Base-by-base conservation (phyloP, 495 filamentous ascomycete species). In the Neurospora africana region DNA sequence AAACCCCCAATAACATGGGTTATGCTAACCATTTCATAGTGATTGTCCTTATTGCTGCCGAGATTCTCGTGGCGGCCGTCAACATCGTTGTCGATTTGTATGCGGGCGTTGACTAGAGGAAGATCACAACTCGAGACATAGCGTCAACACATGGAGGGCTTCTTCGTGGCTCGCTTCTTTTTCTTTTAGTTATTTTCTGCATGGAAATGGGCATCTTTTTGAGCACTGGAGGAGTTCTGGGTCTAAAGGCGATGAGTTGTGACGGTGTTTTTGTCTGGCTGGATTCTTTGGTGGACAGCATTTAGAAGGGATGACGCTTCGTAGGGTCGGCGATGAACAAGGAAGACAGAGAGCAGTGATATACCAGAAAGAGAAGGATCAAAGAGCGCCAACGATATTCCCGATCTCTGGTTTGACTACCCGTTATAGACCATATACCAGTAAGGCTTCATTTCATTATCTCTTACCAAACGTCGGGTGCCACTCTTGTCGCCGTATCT, bases 21-120 rank as follows among this genome's bases (percentile, higher is more conserved):
- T 17, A 44, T 40, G 21, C 65, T 74, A 43, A 71, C 69, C 19
- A 4, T 69, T 68, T n/a, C 8, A 38, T 53, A 92, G 94, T 99
- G 44, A 98, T 99, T 72, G 86, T 98, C 17, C 89, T 99, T 70
- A 98, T 99, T 77, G 95, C 93, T 13, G 94, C 94, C 1, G 95
- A 99, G 79, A 98, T 99, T 77, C 81, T 98, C 4, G 95, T 99
- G 19, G 95, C 96, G 1, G 91, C 90, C 15, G 91, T 98, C 71
- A 99, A 99, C 81, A 98, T 99, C 69, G 86, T 97, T 38, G 96
- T 99, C 13, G 95, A 99, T 84, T 78, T 99, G 70, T 94, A 94
- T 79, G 96, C 94, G 38, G 93, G 92, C 30, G 87, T 93, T 6
- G 91, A 92, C 69, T 92, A 83, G 53, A 65, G 9, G 15, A 17